Conservation (phyloP, 2,329 filamentous ascomycete genomes). For the Aspergillus fumigatus region DNA sequence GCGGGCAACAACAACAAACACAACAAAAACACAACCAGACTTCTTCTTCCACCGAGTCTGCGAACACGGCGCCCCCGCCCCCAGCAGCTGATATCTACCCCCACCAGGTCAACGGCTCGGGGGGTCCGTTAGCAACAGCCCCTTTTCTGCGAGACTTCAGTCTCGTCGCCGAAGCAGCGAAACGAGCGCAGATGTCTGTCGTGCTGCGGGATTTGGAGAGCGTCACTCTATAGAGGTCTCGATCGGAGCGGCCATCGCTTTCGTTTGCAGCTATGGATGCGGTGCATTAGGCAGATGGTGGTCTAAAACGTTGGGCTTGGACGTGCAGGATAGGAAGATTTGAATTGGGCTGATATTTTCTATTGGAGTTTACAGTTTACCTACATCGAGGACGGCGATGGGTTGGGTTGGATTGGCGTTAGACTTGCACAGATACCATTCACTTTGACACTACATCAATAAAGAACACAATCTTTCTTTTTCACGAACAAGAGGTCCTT, state of each 20-base stretch:
- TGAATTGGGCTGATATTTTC: not conserved
- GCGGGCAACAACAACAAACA: constrained; percentile 1
- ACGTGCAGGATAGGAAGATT: not conserved
- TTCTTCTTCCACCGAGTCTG: constrained; percentile 6
- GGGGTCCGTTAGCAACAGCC: constrained; percentile 43
- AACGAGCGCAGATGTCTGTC: constrained; percentile 84
- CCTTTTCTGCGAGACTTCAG: constrained; percentile 75
- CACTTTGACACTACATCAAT: too few species aligned
- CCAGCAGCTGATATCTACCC: constrained; percentile 16
- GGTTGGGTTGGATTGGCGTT: too few species aligned
- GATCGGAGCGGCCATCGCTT: not conserved
- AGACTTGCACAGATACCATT: too few species aligned
- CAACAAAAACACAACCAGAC: constrained; percentile 8
- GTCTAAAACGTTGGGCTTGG: too few species aligned
- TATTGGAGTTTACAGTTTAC: not conserved
- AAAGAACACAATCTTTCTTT: too few species aligned
- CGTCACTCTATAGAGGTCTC: constrained; percentile 29
- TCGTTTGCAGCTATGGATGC: not conserved
- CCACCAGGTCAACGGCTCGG: constrained; percentile 22
- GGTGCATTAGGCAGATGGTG: not conserved
- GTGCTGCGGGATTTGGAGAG: constrained; percentile 75
- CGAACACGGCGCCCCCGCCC: constrained; percentile 9
- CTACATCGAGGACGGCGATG: not conserved
- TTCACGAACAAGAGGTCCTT: too few species aligned
- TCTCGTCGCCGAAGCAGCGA: constrained; percentile 86